Evolutionary conservation across 352 stramenopile genomes (phyloP).

Genomic region (Globisporangium uncinulatum): DNA sequence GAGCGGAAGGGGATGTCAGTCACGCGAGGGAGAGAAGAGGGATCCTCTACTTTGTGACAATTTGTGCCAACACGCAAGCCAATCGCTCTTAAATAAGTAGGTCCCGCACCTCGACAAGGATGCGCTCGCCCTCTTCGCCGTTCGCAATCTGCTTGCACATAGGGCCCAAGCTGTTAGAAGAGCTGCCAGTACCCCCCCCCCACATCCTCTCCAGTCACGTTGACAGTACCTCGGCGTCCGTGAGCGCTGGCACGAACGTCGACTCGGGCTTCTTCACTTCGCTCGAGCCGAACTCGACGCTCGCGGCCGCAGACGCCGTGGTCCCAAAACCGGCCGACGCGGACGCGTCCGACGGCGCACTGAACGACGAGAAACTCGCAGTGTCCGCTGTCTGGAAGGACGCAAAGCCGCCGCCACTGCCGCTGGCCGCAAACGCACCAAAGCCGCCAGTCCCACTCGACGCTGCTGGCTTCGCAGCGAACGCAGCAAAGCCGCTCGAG

Average conservation of each 20-base stretch:
- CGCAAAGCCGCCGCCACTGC: constrained; percentile 40
- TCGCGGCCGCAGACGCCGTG: constrained; percentile 30
- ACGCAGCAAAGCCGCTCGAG: constrained; percentile 44
- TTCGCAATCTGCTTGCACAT: constrained; percentile 27
- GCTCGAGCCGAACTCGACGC: constrained; percentile 38
- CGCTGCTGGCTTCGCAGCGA: constrained; percentile 22
- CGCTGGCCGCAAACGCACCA: constrained; percentile 13
- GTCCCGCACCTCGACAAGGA: constrained; percentile 58
- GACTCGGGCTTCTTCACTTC: constrained; percentile 40
- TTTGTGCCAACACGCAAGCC: too few species aligned
- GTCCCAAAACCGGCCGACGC: constrained; percentile 26
- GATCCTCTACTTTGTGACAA: too few species aligned
- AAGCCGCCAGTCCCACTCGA: constrained; percentile 25
- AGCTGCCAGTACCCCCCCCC: too few species aligned
- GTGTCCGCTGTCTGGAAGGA: constrained; percentile 38
- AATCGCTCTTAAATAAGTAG: too few species aligned
- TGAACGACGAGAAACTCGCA: constrained; percentile 56
- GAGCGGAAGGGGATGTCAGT: too few species aligned
- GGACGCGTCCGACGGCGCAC: constrained; percentile 26
- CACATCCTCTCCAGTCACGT: too few species aligned
- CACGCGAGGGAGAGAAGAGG: too few species aligned
- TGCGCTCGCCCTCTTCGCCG: constrained; percentile 63
- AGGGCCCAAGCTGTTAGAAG: neutral
- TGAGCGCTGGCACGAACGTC: constrained; percentile 43
- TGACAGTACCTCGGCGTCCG: constrained; percentile 53